Evolutionary conservation across 495 filamentous ascomycete genomes (phyloP).

Genomic region (Neurospora africana): DNA sequence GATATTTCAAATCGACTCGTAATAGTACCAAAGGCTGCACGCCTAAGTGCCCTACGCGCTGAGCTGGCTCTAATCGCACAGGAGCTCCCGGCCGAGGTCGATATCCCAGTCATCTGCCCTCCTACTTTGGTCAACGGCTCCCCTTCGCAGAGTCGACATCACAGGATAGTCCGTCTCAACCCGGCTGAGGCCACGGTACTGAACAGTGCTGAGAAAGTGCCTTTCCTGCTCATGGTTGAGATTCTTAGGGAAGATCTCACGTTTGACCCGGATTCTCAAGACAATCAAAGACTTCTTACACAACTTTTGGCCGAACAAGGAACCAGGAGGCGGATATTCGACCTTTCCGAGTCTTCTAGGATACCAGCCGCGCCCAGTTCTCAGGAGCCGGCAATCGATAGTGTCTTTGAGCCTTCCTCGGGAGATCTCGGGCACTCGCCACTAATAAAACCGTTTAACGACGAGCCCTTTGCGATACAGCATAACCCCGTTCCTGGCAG

Average conservation of each 20-base stretch:
- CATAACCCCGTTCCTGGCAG: slow-evolving; percentile 27
- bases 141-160: slow-evolving; percentile 54
- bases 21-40: slow-evolving; percentile 60
- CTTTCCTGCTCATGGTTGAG: slow-evolving; percentile 68
- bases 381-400: slow-evolving; percentile 45
- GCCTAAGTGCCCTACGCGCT: slow-evolving; percentile 63
- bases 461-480: slow-evolving; percentile 17
- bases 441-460: slow-evolving; percentile 44
- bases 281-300: slow-evolving; percentile 51
- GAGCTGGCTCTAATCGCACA: slow-evolving; percentile 64
- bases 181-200: slow-evolving; percentile 68
- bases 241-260: slow-evolving; percentile 63
- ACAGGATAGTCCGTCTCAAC: slow-evolving; percentile 65
- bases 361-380: slow-evolving; percentile 21
- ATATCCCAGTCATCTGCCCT: slow-evolving; percentile 66
- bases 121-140: slow-evolving; percentile 53
- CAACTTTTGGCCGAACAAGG: slow-evolving; percentile 53
- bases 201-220: slow-evolving; percentile 70
- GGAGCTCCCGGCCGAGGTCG: slow-evolving; percentile 64
- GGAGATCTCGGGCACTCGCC: slow-evolving; percentile 62
- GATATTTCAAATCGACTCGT: slow-evolving; percentile 69
- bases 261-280: slow-evolving; percentile 55
- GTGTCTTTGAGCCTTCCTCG: slow-evolving; percentile 62
- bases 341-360: slow-evolving; percentile 39
- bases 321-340: slow-evolving; percentile 53